Base-by-base conservation (phyloP, 176 grass and related monocot species). In the Urochloa ruziziensis region DNA sequence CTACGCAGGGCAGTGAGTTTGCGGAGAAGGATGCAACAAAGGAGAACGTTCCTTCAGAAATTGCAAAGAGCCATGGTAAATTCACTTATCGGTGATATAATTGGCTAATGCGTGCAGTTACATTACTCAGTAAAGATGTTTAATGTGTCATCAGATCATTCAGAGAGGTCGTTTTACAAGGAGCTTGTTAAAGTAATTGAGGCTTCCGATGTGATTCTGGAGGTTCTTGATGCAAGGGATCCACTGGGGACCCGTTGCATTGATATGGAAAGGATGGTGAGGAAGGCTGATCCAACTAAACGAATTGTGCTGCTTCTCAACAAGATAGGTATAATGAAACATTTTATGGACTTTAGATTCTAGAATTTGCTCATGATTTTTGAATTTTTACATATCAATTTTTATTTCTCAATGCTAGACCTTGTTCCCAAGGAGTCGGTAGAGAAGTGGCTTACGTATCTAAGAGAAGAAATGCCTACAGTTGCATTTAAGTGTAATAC, bases 401-500 rank as follows among this genome's bases (percentile, higher is more conserved):
- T 54, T 8, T 34, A 53, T 62, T 60, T 27, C 12, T 83, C 61
- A 44, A 25, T 73, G 76, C 54, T 34, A 98, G 93, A 95, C 86
- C 93, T 98, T 85, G 91, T 98, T 81, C 96, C 96, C 36, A 93
- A 77, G 67, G 93, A 95, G 74, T 67, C 91, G 0, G 87, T 94
- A 2, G 91, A 98, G 76, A 98, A 95, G 77, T 98, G 96, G 96
- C 91, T 98, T 62, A 94, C 75, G 0, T 95, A 95, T 80, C 89
- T 98, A 54, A 95, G 96, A 71, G 89, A 90, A 89, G 96, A 95
- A 78, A 80, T 98, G 71, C 91, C 96, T 6, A 80, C 93, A 56
- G 91, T 98, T 74, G 96, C 96, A 37, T 98, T 96, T 64, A 96
- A 98, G 83, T 98, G 96, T 57, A 98, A 92, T 82, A 98, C 96